phyloP scores from a whole-genome alignment of 140 eudicot species.

The Stevia rebaudiana region DNA sequence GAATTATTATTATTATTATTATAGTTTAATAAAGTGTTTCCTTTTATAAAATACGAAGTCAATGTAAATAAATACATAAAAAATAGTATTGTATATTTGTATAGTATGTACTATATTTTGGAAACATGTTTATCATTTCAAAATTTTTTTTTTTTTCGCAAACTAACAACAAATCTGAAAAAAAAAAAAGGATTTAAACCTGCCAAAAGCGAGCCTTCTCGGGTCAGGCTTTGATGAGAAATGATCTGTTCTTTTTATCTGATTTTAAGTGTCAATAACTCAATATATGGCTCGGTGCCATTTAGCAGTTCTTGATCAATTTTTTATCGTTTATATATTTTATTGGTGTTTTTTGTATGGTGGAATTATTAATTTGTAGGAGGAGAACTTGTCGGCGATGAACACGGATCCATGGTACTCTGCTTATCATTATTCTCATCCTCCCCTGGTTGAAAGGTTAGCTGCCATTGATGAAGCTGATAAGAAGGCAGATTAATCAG shows the following conservation, averaged over 20 bases:
- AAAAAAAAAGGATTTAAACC: not conserved
- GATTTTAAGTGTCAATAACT: too few species aligned
- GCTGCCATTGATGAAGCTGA: constrained; percentile 72
- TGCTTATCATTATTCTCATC: constrained; percentile 92
- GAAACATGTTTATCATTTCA: not conserved
- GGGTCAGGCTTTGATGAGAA: too few species aligned
- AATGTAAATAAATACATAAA: not conserved
- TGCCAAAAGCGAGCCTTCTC: not conserved
- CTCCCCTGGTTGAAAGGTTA: constrained; percentile 93
- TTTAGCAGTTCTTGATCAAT: not conserved
- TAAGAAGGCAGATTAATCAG: constrained; percentile 55
- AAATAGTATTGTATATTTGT: not conserved
- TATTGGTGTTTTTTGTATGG: not conserved
- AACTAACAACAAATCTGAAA: not conserved
- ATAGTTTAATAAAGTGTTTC: not conserved
- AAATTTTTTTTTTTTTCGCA: not conserved
- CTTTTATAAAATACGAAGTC: not conserved
- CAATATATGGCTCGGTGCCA: not conserved
- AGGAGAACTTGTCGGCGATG: constrained; percentile 90
- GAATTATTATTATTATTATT: not conserved
- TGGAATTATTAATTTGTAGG: constrained; percentile 34
- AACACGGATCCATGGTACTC: constrained; percentile 99
- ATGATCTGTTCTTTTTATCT: too few species aligned
- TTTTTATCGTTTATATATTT: not conserved
- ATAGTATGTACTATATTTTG: not conserved